Conservation (phyloP, 2,329 filamentous ascomycete species). For the Fusarium abutilonis region DNA sequence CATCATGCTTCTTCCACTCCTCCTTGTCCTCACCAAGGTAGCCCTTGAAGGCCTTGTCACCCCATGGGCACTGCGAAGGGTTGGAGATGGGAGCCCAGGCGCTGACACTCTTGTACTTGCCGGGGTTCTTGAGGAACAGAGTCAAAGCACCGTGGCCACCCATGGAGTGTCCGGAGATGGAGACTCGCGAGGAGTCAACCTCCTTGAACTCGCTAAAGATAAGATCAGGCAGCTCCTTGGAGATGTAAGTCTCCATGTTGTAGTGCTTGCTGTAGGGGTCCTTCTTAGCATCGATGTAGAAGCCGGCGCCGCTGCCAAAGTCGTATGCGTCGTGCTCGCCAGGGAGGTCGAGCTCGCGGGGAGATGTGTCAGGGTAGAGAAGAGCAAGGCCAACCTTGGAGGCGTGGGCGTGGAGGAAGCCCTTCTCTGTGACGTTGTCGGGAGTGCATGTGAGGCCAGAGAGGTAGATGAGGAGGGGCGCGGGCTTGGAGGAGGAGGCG, state of each 20-base stretch:
- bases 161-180: slow-evolving; percentile 96
- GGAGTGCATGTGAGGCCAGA: slow-evolving; percentile 95
- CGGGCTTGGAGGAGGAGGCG: slow-evolving; percentile 62
- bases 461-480: slow-evolving; percentile 91
- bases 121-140: slow-evolving; percentile 90
- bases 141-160: slow-evolving; percentile 95
- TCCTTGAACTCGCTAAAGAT: slow-evolving; percentile 76
- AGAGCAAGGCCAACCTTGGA: slow-evolving; percentile 86
- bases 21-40: slow-evolving; percentile 83
- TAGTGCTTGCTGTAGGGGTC: slow-evolving; percentile 81
- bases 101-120: slow-evolving; percentile 86
- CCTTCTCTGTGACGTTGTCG: slow-evolving; percentile 83
- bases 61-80: slow-evolving; percentile 88
- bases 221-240: slow-evolving; percentile 81
- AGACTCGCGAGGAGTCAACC: slow-evolving; percentile 76
- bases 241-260: slow-evolving; percentile 94
- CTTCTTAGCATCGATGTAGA: slow-evolving; percentile 89
- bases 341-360: slow-evolving; percentile 80
- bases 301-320: slow-evolving; percentile 91
- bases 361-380: slow-evolving; percentile 94
- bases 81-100: slow-evolving; percentile 93
- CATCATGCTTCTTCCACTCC: slow-evolving; percentile 89
- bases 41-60: slow-evolving; percentile 91
- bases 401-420: slow-evolving; percentile 90
- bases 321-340: slow-evolving; percentile 91